Base-by-base conservation (phyloP, 2,329 filamentous ascomycete species). In the Colletotrichum liaoningense region DNA sequence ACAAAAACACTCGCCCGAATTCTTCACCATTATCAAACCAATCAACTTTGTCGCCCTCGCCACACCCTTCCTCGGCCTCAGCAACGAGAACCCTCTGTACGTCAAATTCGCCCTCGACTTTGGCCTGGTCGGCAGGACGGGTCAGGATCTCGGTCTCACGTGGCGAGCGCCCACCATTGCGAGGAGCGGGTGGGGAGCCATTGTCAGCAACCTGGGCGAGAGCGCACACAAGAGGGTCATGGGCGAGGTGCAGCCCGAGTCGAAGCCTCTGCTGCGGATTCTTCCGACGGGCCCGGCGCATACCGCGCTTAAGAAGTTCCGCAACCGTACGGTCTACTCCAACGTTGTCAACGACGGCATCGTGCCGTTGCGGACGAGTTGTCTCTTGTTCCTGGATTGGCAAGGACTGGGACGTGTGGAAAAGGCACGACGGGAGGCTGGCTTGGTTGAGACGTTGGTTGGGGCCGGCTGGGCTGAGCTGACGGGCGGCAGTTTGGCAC, bases 271-370 rank as follows among this genome's bases (percentile, higher is more conserved):
- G 49, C 84, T 98, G 24, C 90, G 96, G 24, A 97, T 98, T 75
- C 84, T 98, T 28, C 96, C 97, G 0, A 97, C 94, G 8, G 96
- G 96, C 0, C 95, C 96, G 19, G 97, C 96, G 7, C 95, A 98
- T 81, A 90, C 91, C 67, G 96, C 95, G 1, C 84, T 98, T 54
- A 92, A 93, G 80, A 95, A 94, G 83, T 98, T 98, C 81, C 88
- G 94, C 26, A 97, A 97, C 80, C 89, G 96, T 19, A 98, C 97
- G 0, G 88, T 98, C 1, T 98, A 98, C 81, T 98, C 95, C 2
- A 98, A 98, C 79, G 95, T 98, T 14, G 96, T 98, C 77, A 98
- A 98, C 79, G 96, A 98, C 83, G 96, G 95, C 3, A 98, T 99
- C 77, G 97, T 99, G 5, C 97, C 97, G 3, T 85, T 99, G 42